These are phyloP conservation scores for Phytophthora capsici DNA, from an alignment of 352 stramenopile genomes.

Conservation along the genomic window DNA sequence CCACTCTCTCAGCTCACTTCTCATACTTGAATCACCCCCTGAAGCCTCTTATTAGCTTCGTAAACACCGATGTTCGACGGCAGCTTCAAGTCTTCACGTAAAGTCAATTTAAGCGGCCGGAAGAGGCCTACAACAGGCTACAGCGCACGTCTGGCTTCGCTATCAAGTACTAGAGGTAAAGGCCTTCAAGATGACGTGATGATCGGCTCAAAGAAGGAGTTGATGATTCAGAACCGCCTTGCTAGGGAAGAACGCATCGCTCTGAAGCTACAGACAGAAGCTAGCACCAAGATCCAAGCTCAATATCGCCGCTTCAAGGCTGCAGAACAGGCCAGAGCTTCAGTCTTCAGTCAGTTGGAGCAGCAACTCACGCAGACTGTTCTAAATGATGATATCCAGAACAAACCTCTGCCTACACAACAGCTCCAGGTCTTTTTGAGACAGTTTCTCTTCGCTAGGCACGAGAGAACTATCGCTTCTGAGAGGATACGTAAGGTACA, in stretches of 20 bases:
- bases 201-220: slow-evolving; percentile 54
- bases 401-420: slow-evolving; percentile 27
- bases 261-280: slow-evolving; percentile 46
- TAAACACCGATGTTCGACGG: slow-evolving; percentile 68
- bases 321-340: slow-evolving; percentile 27
- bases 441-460: slow-evolving; percentile 55
- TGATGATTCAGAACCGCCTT: slow-evolving; percentile 62
- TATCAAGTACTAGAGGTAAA: slow-evolving; percentile 20
- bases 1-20: background rate
- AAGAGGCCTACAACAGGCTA: slow-evolving; percentile 46
- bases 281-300: slow-evolving; percentile 60
- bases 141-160: slow-evolving; percentile 26
- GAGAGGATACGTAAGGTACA: slow-evolving; percentile 53
- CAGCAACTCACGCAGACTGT: slow-evolving; percentile 44
- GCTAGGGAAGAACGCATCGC: slow-evolving; percentile 59
- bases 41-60: background rate
- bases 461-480: background rate
- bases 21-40: background rate
- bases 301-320: slow-evolving; percentile 44
- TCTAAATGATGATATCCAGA: slow-evolving; percentile 38
- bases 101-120: slow-evolving; percentile 74
- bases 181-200: background rate
- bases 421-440: slow-evolving; percentile 42
- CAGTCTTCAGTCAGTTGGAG: slow-evolving; percentile 53
- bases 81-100: slow-evolving; percentile 70